phyloP scores from a whole-genome alignment of 768 basidiomycete genomes.

The Rhizopogon vinicolor region DNA sequence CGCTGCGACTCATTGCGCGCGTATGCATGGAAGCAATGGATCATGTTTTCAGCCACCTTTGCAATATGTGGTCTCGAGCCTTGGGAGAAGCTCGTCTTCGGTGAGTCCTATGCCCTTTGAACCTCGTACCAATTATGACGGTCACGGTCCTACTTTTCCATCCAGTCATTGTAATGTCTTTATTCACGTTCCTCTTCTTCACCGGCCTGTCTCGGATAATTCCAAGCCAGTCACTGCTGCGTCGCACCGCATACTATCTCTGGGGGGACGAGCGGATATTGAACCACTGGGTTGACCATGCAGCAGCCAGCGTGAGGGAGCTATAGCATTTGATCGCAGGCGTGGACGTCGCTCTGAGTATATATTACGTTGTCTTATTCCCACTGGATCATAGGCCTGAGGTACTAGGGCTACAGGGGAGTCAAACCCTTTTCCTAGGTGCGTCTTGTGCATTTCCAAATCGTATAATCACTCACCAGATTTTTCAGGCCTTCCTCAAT shows the following conservation, averaged over 20 bases:
- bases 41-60: constrained; percentile 50
- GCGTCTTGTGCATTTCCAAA: neutral
- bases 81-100: constrained; percentile 54
- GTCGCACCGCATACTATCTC: constrained; percentile 52
- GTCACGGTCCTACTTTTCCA: neutral
- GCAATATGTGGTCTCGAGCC: constrained; percentile 52
- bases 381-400: neutral
- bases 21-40: constrained; percentile 40
- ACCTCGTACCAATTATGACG: neutral
- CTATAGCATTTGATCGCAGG: neutral
- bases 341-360: neutral
- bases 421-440: neutral
- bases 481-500: no score
- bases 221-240: constrained; percentile 47
- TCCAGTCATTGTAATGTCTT: constrained; percentile 32
- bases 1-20: constrained; percentile 3
- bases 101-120: constrained; percentile 30
- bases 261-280: constrained; percentile 33
- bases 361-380: neutral
- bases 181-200: constrained; percentile 35
- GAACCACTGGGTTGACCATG: constrained; percentile 7
- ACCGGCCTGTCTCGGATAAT: constrained; percentile 47
- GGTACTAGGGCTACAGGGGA: neutral
- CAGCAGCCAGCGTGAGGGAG: constrained; percentile 1
- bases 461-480: no score